Evolutionary conservation across 257 asterid genomes (phyloP), one percentile per base, ranked within the genome.

Genomic region (Nicotiana tabacum): DNA sequence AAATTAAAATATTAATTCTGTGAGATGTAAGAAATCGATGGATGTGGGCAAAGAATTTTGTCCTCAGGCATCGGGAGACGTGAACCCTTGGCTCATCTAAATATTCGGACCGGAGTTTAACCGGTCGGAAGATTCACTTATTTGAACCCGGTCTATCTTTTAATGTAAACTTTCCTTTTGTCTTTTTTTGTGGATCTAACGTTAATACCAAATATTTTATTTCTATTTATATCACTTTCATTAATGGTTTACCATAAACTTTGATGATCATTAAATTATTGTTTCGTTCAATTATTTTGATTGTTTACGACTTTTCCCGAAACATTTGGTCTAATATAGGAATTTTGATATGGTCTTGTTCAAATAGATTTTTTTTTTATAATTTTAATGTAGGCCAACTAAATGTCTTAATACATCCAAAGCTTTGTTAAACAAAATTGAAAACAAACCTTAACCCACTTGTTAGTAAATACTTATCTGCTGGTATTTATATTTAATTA

Each of bases 61-160:
- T 67, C 58, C 74, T 62, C 33, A 81, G 24, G 78, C 62, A 77
- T 83, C 58, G 86, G 80, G 84, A 83, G 65, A 77, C 89, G 87
- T 86, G 89, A 86, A 76, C 53, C 32, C 62, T 83, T 66, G 85
- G 83, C 56, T 83, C 83, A 81, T 77, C 83, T 76, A 81, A 66
- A 86, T 86, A 86, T 83, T 86, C 89, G 58, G 51, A 66, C 87
- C 87, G 80, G 55, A 24, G 35, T 46, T 66, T 77, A 27, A 46
- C 66, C 77, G 56, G 84, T 27, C 3, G 46, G 18, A 29, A 15
- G 13, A 29, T 43, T 55, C 51, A 68, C 32, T 0, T 30, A 1
- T 15, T 46, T 32, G 58, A 48, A 32, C 68, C 84, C 60, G 82
- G 76, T n/a, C 61, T 11, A 9, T 3, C 2, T 48, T 74, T 6